phyloP scores from a whole-genome alignment of 805 yeast species.

The Starmerella powellii region DNA sequence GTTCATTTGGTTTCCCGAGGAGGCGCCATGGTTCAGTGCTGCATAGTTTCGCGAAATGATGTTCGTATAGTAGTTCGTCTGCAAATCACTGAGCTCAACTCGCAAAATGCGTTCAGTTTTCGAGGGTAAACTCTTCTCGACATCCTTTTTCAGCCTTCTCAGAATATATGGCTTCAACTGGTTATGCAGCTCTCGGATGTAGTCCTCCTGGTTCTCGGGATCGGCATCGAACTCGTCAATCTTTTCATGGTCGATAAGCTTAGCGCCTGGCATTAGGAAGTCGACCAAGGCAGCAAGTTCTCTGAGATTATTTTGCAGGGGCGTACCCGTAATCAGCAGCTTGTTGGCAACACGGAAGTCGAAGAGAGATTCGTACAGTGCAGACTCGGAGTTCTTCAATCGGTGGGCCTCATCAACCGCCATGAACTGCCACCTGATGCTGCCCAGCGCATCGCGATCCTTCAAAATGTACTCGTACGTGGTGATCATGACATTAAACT shows the following conservation, averaged over 20 bases:
- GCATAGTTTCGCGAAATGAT: slow-evolving; percentile 83
- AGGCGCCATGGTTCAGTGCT: slow-evolving; percentile 76
- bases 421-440: slow-evolving; percentile 84
- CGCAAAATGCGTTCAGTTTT: slow-evolving; percentile 90
- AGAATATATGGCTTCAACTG: slow-evolving; percentile 84
- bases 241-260: slow-evolving; percentile 71
- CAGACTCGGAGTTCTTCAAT: slow-evolving; percentile 84
- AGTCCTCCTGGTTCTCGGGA: slow-evolving; percentile 60
- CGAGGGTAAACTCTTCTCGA: slow-evolving; percentile 90
- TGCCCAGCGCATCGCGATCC: slow-evolving; percentile 69
- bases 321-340: slow-evolving; percentile 92
- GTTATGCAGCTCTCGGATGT: slow-evolving; percentile 72
- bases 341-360: slow-evolving; percentile 77
- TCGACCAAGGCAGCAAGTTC: slow-evolving; percentile 92
- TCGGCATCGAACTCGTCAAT: slow-evolving; percentile 64
- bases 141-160: slow-evolving; percentile 91
- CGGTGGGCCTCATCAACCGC: slow-evolving; percentile 99
- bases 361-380: slow-evolving; percentile 75
- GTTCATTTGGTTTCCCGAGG: slow-evolving; percentile 67
- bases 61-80: slow-evolving; percentile 89
- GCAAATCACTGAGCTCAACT: slow-evolving; percentile 89
- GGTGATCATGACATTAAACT: slow-evolving; percentile 83
- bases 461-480: slow-evolving; percentile 94
- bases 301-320: slow-evolving; percentile 87
- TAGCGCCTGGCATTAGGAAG: slow-evolving; percentile 91